Base-by-base conservation (phyloP, 345 rosid species). In the Nephelium lappaceum region DNA sequence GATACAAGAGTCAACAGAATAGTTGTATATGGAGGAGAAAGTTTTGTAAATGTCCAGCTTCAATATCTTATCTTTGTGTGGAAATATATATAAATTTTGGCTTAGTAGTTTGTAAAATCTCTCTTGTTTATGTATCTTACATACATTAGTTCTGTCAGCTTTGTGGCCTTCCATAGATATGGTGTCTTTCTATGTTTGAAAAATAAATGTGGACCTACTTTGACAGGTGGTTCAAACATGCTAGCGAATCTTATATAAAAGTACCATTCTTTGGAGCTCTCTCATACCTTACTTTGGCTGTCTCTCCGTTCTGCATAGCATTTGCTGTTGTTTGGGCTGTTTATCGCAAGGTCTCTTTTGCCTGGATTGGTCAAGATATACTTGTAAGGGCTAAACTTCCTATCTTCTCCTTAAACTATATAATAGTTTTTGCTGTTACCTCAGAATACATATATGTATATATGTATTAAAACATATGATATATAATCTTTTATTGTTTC, bases 361-460 rank as follows among this genome's bases (percentile, higher is more conserved):
- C 95, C 70, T 97, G 99, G 98, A 94, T 97, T 63, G 99, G 99
- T 75, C 99, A 97, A 89, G 98, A 97, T 86, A 84, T 97, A 81
- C 95, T 97, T 67, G 99, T 96, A 89, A 89, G 93, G 75, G 78
- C 10, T 85, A 24, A 55, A 53, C 68, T 63, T 78, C 78, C 67
- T 18, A 53, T 74, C 31, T n/a, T 39, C 43, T 36, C 49, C 67
- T 27, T 11, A n/a, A 27, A 60, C 62, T 39, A 14, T 42, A 14
- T 9, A n/a, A 31, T 19, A 14, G 10, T 23, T 74, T 79, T 49
- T 71, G 47, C 73, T 23, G 5, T 19, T 25, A 43, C 6, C 31
- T 67, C 51, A 45, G 8, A 45, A 45, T 45, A 11, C 51, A 45
- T 11, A 45, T 45, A 31, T 31, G 1, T 31, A 31, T 31, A 31